Evolutionary conservation across 768 basidiomycete genomes (phyloP).

Genomic region (Phylloporus sp.): DNA sequence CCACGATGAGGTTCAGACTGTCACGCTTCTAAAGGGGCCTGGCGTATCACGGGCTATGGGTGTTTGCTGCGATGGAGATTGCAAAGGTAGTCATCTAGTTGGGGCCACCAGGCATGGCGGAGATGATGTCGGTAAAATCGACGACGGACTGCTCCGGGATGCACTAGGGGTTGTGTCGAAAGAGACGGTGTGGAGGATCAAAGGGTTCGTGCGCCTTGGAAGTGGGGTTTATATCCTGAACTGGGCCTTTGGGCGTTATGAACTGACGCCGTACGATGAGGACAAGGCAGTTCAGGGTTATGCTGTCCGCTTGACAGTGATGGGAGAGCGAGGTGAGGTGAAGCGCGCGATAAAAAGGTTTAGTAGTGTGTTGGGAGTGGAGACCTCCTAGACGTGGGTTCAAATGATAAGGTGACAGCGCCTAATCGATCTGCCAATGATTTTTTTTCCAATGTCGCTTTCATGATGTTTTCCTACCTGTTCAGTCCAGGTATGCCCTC

Average conservation of each 20-base stretch:
- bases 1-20: constrained; percentile 84
- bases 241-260: constrained; percentile 91
- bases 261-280: constrained; percentile 46
- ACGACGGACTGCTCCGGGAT: constrained; percentile 36
- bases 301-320: constrained; percentile 69
- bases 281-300: constrained; percentile 23
- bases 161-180: constrained; percentile 57
- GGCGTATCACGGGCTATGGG: constrained; percentile 13
- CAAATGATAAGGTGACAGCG: constrained; percentile 1
- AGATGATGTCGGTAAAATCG: constrained; percentile 28
- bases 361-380: constrained; percentile 41
- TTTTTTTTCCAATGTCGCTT: constrained; percentile 6
- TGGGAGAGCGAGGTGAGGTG: constrained; percentile 88
- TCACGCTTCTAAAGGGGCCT: constrained; percentile 54
- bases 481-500: constrained; percentile 25
- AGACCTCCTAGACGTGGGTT: constrained; percentile 23
- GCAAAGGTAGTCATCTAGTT: neutral
- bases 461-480: constrained; percentile 25
- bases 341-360: constrained; percentile 53
- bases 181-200: constrained; percentile 76
- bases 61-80: constrained; percentile 14
- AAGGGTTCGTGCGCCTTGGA: constrained; percentile 71
- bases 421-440: constrained; percentile 3
- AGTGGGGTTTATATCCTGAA: constrained; percentile 61
- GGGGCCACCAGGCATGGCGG: neutral